Percentiles rank a stretch among this genome's conserved stretches.
phyloP scores from a whole-genome alignment of 495 filamentous ascomycete genomes.

The Neurospora discreta region DNA sequence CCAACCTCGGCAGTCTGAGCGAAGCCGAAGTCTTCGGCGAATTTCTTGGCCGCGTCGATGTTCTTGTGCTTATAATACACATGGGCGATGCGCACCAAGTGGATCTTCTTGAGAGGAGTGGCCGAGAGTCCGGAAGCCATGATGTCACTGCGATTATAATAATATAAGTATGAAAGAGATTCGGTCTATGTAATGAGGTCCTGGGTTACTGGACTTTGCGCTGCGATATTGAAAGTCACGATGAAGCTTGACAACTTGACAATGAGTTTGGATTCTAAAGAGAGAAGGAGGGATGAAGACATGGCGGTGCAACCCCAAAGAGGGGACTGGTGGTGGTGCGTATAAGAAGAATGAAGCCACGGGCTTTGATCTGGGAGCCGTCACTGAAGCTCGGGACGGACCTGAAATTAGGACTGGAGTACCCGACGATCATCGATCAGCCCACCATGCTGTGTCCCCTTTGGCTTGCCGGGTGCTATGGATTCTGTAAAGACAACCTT shows the following conservation, averaged over 20 bases:
- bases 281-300: background rate
- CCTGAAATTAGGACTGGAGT: background rate
- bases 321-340: background rate
- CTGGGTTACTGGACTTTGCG: background rate
- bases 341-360: background rate
- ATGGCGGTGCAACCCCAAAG: background rate
- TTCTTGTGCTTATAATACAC: slow-evolving; percentile 47
- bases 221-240: background rate
- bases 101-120: slow-evolving; percentile 32
- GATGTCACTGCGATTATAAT: background rate
- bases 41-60: slow-evolving; percentile 35
- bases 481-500: background rate
- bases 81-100: slow-evolving; percentile 42
- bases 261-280: background rate
- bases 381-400: background rate
- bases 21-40: slow-evolving; percentile 50
- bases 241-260: background rate
- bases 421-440: background rate
- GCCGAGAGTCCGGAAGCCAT: slow-evolving; percentile 17
- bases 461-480: no score
- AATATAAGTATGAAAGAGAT: background rate
- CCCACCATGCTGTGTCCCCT: background rate
- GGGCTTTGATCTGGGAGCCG: background rate
- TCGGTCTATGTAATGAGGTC: background rate
- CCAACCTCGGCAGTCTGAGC: slow-evolving; percentile 29